Conservation (phyloP, 345 rosid species). For the Erysimum cheiranthoides region DNA sequence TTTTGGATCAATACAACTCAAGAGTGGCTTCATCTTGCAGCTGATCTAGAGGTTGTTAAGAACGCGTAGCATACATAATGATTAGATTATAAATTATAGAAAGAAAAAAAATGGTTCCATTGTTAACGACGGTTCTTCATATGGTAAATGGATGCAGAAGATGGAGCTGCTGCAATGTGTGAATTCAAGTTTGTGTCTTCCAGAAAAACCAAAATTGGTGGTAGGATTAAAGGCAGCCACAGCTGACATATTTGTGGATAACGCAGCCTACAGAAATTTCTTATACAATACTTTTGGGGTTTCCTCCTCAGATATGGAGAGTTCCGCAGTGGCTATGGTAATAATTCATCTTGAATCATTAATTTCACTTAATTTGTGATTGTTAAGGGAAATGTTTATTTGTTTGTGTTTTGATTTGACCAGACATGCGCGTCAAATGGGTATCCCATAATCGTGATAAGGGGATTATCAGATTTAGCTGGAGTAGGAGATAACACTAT, state of each 20-base stretch:
- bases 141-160: conserved; percentile 37
- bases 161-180: conserved; percentile 53
- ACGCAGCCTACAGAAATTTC: conserved; percentile 57
- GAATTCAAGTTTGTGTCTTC: conserved; percentile 57
- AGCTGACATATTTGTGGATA: conserved; percentile 58
- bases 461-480: conserved; percentile 59
- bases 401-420: background rate
- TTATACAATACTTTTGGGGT: conserved; percentile 47
- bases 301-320: conserved; percentile 63
- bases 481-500: conserved; percentile 50
- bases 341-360: background rate
- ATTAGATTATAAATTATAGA: background rate
- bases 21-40: conserved; percentile 59
- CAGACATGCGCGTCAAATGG: conserved; percentile 66
- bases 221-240: conserved; percentile 55
- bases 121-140: background rate
- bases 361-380: background rate
- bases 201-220: conserved; percentile 54
- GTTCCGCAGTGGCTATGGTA: conserved; percentile 62
- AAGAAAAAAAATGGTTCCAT: background rate
- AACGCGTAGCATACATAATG: background rate
- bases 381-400: background rate
- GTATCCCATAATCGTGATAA: conserved; percentile 49
- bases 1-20: conserved; percentile 50
- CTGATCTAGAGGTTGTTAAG: conserved; percentile 50